A percentile compares a stretch with the other conserved stretches of the same genome.
phyloP scores from a whole-genome alignment of 495 filamentous ascomycete genomes.

The Entonaema liquescens region DNA sequence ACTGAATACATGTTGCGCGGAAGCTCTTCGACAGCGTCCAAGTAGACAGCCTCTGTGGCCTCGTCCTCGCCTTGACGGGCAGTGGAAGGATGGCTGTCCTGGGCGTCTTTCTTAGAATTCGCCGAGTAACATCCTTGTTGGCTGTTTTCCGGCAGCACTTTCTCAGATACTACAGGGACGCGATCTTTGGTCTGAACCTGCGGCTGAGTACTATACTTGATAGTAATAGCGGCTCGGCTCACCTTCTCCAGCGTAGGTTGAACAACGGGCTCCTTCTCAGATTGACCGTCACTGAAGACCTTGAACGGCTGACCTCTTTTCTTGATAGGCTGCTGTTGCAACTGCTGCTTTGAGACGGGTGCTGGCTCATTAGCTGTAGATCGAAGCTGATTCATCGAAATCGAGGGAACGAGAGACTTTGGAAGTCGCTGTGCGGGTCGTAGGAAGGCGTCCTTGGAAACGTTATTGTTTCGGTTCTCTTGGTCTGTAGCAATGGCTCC shows the following conservation, averaged over 20 bases:
- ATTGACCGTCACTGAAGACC: conserved; percentile 71
- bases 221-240: background rate
- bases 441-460: conserved; percentile 56
- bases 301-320: conserved; percentile 56
- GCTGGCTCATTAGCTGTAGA: conserved; percentile 38
- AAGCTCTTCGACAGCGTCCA: conserved; percentile 55
- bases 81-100: background rate
- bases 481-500: conserved; percentile 45
- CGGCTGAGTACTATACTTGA: conserved; percentile 2
- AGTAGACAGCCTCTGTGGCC: conserved; percentile 50
- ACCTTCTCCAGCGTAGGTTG: background rate
- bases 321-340: conserved; percentile 55
- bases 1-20: conserved; percentile 21
- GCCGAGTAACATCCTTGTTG: conserved; percentile 2
- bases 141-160: background rate
- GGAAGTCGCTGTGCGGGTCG: conserved; percentile 73
- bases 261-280: conserved; percentile 26
- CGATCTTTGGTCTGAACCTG: conserved; percentile 1
- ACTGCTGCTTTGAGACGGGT: conserved; percentile 53
- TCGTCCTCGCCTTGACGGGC: conserved; percentile 39
- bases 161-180: background rate
- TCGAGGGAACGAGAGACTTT: conserved; percentile 58
- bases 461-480: conserved; percentile 62
- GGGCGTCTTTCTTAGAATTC: conserved; percentile 2
- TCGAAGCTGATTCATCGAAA: conserved; percentile 54